Evolutionary conservation across 2,329 filamentous ascomycete species (phyloP).

Genomic region (Colletotrichum horii): DNA sequence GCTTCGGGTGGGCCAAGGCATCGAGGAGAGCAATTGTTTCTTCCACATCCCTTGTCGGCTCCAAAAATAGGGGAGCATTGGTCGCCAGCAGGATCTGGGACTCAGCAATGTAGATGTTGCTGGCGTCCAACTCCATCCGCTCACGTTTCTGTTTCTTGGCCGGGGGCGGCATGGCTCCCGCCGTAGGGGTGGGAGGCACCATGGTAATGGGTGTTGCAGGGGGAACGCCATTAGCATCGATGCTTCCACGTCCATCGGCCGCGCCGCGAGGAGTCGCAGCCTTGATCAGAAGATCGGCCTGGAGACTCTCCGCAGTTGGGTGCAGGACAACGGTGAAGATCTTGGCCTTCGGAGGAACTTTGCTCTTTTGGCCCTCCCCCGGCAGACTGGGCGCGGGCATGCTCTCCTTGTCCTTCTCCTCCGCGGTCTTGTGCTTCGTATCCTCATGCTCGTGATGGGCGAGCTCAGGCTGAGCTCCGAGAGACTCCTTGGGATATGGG

Average conservation of each 20-base stretch:
- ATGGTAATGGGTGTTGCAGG: constrained; percentile 71
- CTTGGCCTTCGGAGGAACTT: constrained; percentile 61
- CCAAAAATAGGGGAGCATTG: constrained; percentile 76
- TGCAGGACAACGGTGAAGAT: constrained; percentile 83
- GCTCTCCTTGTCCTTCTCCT: constrained; percentile 62
- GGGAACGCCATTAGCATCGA: constrained; percentile 47
- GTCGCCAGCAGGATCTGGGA: constrained; percentile 77
- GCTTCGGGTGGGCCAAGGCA: constrained; percentile 75
- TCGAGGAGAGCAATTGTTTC: constrained; percentile 77
- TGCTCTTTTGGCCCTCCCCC: constrained; percentile 48
- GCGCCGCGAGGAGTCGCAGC: constrained; percentile 69
- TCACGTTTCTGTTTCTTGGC: constrained; percentile 73
- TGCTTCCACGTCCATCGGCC: constrained; percentile 35
- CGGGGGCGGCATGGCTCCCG: constrained; percentile 62
- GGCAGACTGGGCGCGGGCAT: constrained; percentile 58
- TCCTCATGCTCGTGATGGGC: constrained; percentile 32
- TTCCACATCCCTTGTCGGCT: constrained; percentile 72
- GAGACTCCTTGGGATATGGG: constrained; percentile 69
- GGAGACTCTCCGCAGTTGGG: constrained; percentile 77
- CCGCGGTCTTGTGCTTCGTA: constrained; percentile 43
- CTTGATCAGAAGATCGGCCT: constrained; percentile 78
- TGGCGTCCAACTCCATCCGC: constrained; percentile 77
- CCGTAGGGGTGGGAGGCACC: constrained; percentile 66
- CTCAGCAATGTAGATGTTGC: constrained; percentile 77
- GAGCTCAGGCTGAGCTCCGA: constrained; percentile 11